Evolutionary conservation across 2,329 filamentous ascomycete species (phyloP), one percentile per base, ranked within the genome.

Genomic region (Zymoseptoria ardabiliae): DNA sequence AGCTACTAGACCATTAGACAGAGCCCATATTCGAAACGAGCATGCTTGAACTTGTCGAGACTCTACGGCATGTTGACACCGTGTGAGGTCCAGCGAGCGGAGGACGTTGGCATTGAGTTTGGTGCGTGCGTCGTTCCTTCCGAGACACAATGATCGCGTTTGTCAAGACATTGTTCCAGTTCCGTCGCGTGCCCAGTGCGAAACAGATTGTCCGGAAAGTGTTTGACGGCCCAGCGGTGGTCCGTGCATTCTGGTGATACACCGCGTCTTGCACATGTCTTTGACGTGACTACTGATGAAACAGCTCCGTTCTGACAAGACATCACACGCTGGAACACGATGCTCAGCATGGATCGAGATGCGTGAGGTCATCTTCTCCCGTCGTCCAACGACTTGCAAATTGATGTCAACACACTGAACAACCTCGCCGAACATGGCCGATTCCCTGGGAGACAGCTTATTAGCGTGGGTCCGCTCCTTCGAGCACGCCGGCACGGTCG

Each of bases 381-480:
- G 30, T 48, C 50, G 50, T 28, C 49, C 21, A 45, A 45, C 17
- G 17, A 45, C 35, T 17, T n/a, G 25, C 48, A 35, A n/a, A 23
- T 28, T 45, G 22, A 56, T 10, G 52, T 11, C 52, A 35, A 35
- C 28, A 35, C 9, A 8, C 23, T 54, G 19, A 20, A 20, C 48
- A 21, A 52, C 50, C 6, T 22, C 50, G 50, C 66, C 61, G 25
- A 56, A 60, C 53, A 59, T 58, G n/a, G 51, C 62, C 22, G 66
- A 65, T 52, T 62, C 64, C 49, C 68, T 72, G 17, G 65, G 63
- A 35, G 60, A 65, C 13, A 70, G 67, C 62, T 63, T 73, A 48
- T 62, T 72, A 53, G 63, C 68, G 57, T 73, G 70, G 77, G 74
- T 79, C 28, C 75, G 76, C 59, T 77, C 76, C 1, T 79, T 79